A percentile compares a stretch with the other conserved stretches of the same genome.
phyloP scores from a whole-genome alignment of 2,329 filamentous ascomycete genomes.

The Aureobasidium pullulans region DNA sequence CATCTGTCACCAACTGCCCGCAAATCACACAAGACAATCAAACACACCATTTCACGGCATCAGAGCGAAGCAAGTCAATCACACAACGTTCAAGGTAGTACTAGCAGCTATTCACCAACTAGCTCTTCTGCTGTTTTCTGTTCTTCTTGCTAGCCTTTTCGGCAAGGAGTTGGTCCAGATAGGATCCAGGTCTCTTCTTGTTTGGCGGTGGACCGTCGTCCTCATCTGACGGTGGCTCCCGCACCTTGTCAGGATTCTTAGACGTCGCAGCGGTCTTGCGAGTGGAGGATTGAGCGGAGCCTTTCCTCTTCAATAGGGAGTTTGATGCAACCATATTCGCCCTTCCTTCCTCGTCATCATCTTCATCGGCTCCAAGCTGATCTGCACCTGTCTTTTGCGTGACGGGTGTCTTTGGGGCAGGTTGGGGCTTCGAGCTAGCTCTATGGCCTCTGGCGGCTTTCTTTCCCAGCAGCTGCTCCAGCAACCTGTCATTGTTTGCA shows the following conservation, averaged over 20 bases:
- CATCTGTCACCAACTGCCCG: no score
- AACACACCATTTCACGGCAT: no score
- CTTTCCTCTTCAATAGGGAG: conserved; percentile 12
- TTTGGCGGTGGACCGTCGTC: conserved; percentile 19
- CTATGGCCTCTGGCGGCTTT: conserved; percentile 29
- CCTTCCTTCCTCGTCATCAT: conserved; percentile 27
- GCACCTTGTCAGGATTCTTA: background rate
- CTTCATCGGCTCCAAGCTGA: conserved; percentile 33
- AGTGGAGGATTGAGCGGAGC: conserved; percentile 10
- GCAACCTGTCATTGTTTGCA: conserved; percentile 36
- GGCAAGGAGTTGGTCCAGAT: conserved; percentile 47
- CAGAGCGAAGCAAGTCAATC: no score
- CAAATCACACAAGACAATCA: no score
- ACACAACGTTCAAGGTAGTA: no score
- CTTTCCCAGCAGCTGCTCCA: conserved; percentile 36
- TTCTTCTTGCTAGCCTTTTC: conserved; percentile 46
- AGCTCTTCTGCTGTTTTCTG: conserved; percentile 26
- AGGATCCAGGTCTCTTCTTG: conserved; percentile 39
- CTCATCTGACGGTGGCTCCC: conserved; percentile 14
- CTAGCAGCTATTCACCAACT: background rate
- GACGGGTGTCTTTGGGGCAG: conserved; percentile 1
- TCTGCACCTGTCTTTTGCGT: conserved; percentile 3
- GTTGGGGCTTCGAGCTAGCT: conserved; percentile 18
- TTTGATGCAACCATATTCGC: conserved; percentile 21
- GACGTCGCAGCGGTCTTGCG: background rate